These are phyloP conservation scores for Rhizophagus sp. DNA, from an alignment of 192 early-diverging fungal species.

Conservation along the genomic window DNA sequence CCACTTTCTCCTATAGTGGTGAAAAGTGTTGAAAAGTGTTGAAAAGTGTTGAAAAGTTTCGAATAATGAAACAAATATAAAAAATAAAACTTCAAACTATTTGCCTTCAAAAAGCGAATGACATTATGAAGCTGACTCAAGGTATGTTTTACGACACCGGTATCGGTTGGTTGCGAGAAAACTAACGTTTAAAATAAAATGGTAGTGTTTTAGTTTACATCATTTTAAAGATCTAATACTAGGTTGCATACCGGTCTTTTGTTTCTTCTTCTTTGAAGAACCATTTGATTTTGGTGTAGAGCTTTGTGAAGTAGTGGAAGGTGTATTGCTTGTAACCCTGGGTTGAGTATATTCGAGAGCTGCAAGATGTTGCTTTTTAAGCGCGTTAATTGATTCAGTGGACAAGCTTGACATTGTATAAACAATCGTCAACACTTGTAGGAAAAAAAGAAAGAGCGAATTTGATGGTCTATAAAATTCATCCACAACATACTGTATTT, in stretches of 20 bases:
- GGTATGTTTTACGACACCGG: conserved; percentile 52
- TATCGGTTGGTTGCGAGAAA: conserved; percentile 59
- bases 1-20: conserved; percentile 39
- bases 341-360: background rate
- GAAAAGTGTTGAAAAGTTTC: background rate
- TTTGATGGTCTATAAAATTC: too few species aligned
- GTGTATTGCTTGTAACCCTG: background rate
- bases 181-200: conserved; percentile 27
- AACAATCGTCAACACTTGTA: background rate
- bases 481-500: too few species aligned
- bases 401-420: background rate
- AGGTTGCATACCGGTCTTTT: background rate
- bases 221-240: background rate
- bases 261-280: background rate
- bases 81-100: background rate
- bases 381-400: background rate
- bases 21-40: background rate
- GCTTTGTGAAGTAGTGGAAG: background rate
- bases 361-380: background rate
- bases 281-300: background rate
- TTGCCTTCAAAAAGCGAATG: conserved; percentile 57
- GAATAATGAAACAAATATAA: background rate
- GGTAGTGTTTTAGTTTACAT: background rate
- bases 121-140: conserved; percentile 57
- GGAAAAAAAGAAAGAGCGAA: background rate